Conservation (phyloP, 139 green algal species). For the Zygnema cylindricum region DNA sequence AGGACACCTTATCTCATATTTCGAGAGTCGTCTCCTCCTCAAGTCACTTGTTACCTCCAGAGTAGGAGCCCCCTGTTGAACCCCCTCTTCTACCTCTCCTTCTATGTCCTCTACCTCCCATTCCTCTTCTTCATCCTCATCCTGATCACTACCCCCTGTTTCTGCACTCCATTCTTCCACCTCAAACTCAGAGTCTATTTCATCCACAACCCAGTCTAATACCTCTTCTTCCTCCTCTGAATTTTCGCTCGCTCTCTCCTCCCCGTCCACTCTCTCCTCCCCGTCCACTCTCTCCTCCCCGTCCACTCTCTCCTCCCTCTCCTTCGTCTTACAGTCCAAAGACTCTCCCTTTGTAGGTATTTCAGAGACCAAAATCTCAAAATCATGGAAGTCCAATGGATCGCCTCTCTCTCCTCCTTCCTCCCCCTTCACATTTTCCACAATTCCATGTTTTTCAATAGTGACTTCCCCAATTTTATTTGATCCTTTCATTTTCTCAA, state of each 20-base stretch:
- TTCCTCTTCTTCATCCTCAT: neutral
- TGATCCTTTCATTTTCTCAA: too few relatives aligned
- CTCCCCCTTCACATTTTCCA: neutral
- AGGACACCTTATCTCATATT: conserved; percentile 45
- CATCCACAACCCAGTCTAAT: neutral
- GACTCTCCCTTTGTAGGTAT: neutral
- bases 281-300: too few relatives aligned
- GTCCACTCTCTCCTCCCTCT: too few relatives aligned
- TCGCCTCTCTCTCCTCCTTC: neutral
- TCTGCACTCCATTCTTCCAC: too few relatives aligned
- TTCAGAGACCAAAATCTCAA: neutral
- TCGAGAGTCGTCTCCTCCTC: neutral
- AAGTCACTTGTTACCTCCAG: neutral
- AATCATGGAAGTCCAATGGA: neutral
- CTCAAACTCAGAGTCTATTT: neutral
- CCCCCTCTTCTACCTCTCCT: neutral
- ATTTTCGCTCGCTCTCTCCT: too few relatives aligned
- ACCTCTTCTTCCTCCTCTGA: neutral
- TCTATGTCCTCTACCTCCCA: neutral
- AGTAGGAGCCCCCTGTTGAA: neutral
- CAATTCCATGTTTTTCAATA: too few relatives aligned
- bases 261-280: too few relatives aligned
- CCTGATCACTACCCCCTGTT: neutral
- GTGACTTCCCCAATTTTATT: too few relatives aligned
- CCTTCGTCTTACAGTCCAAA: too few relatives aligned